phyloP scores from a whole-genome alignment of 2,329 filamentous ascomycete genomes.

The Microsporum ferrugineum region DNA sequence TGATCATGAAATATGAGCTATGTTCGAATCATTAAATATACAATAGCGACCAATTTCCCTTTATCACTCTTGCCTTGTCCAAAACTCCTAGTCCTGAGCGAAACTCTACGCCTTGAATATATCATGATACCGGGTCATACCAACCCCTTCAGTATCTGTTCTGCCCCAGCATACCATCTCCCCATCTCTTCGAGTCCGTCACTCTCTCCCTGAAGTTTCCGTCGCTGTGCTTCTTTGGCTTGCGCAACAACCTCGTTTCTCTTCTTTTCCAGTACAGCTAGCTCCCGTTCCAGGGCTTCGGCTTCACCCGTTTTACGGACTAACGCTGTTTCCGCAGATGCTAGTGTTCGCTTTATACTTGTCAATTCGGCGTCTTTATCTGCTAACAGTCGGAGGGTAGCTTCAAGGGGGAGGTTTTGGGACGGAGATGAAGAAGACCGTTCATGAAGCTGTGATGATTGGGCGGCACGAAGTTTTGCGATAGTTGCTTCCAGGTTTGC shows the following conservation, averaged over 20 bases:
- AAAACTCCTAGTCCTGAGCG: not conserved
- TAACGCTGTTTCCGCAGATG: constrained; percentile 33
- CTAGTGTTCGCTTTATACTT: constrained; percentile 33
- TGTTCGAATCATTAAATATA: not conserved
- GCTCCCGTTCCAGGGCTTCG: constrained; percentile 36
- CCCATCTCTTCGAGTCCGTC: constrained; percentile 38
- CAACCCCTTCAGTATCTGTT: constrained; percentile 32
- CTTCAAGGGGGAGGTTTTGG: constrained; percentile 31
- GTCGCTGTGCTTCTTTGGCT: constrained; percentile 37
- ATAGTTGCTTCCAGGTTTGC: constrained; percentile 42
- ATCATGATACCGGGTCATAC: not conserved
- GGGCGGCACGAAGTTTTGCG: constrained; percentile 40
- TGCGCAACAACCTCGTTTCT: constrained; percentile 34
- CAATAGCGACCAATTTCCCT: constrained; percentile 5
- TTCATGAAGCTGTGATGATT: constrained; percentile 54
- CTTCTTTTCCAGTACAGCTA: constrained; percentile 34
- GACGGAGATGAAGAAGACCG: constrained; percentile 23
- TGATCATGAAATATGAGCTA: constrained; percentile 4
- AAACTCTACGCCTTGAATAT: not conserved
- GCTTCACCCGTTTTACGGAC: constrained; percentile 35
- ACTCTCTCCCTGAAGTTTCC: constrained; percentile 34
- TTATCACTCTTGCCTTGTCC: not conserved
- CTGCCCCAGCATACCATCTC: constrained; percentile 35
- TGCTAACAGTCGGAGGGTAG: constrained; percentile 30
- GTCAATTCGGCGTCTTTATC: constrained; percentile 32